Evolutionary conservation across 495 filamentous ascomycete species (phyloP).

Genomic region (Neurospora tetrasperma): DNA sequence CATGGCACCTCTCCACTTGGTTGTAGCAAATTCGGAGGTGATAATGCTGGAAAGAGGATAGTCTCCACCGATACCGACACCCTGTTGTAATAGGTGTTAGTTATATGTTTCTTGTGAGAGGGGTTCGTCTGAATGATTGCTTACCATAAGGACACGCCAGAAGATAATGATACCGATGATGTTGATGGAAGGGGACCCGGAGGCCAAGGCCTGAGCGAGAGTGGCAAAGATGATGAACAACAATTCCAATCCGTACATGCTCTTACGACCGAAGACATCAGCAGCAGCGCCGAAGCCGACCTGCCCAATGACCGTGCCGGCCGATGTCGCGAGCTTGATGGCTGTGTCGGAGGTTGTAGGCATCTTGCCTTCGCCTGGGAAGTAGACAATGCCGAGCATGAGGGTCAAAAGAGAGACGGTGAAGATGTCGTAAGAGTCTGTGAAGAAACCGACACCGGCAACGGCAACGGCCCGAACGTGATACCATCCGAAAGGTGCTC

Average conservation of each 20-base stretch:
- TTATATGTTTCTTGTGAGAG: background rate
- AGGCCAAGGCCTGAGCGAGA: slow-evolving; percentile 63
- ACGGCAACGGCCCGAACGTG: slow-evolving; percentile 62
- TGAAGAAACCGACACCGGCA: slow-evolving; percentile 70
- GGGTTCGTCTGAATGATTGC: slow-evolving; percentile 11
- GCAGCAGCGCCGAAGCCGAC: slow-evolving; percentile 72
- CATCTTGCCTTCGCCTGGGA: slow-evolving; percentile 42
- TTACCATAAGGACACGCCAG: slow-evolving; percentile 76
- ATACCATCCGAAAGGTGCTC: slow-evolving; percentile 68
- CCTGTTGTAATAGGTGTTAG: slow-evolving; percentile 16
- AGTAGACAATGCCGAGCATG: slow-evolving; percentile 72
- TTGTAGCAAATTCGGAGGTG: slow-evolving; percentile 70
- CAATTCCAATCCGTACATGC: slow-evolving; percentile 81
- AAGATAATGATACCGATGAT: slow-evolving; percentile 74
- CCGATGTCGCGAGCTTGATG: slow-evolving; percentile 83
- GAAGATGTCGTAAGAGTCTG: slow-evolving; percentile 71
- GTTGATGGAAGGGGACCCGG: slow-evolving; percentile 54
- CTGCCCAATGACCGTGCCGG: slow-evolving; percentile 79
- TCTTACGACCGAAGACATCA: slow-evolving; percentile 68
- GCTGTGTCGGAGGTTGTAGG: slow-evolving; percentile 61
- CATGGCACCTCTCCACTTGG: slow-evolving; percentile 68
- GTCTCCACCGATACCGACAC: slow-evolving; percentile 76
- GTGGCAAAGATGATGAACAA: slow-evolving; percentile 83
- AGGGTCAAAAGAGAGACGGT: slow-evolving; percentile 52
- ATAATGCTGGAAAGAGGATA: slow-evolving; percentile 81